Evolutionary conservation across 179 eudicot genomes (phyloP), one percentile per base, ranked within the genome.

Genomic region (Drosera spatulata): DNA sequence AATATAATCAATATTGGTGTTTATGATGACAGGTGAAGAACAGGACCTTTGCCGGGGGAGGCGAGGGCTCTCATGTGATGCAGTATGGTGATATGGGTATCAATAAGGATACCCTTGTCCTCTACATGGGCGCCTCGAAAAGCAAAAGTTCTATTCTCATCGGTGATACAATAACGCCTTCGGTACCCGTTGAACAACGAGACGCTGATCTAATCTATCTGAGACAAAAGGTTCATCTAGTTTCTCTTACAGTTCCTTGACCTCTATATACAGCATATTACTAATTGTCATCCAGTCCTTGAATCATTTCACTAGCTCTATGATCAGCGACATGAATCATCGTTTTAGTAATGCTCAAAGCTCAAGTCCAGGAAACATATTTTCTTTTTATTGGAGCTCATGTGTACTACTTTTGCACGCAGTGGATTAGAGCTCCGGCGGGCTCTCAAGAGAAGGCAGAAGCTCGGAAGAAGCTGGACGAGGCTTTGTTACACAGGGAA

Each of bases 171-270:
- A 22, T 22, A 22, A 42, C 50, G 58, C 13, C 59, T 66, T 64
- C 75, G 40, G 68, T 65, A 61, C 71, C 77, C 50, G 78, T 76
- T 56, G 76, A 77, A 59, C 89, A 83, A 58, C 79, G 80, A 22
- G 89, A 83, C 49, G 86, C 89, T 47, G 89, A 78, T 63, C 73
- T 83, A 3, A n/a, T 83, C 22, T 82, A 83, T 50, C 75, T 83
- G 49, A 74, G 76, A 82, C 66, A 78, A 56, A 83, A 83, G 88
- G 88, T 83, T 38, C 56, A n/a, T 53, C 22, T 14, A n/a, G 5
- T 53, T 5, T 53, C 4, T 53, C 33, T 22, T 22, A 22, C 33
- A 22, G 33, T 22, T 22, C 33, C 33, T 22, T 22, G 33, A 22
- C 33, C 33, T 22, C 33, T 22, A 22, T 22, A 22, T 22, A 22